These are phyloP conservation scores for Wickerhamiella kurtzmanii DNA, from an alignment of 805 yeast genomes.

Conservation along the genomic window DNA sequence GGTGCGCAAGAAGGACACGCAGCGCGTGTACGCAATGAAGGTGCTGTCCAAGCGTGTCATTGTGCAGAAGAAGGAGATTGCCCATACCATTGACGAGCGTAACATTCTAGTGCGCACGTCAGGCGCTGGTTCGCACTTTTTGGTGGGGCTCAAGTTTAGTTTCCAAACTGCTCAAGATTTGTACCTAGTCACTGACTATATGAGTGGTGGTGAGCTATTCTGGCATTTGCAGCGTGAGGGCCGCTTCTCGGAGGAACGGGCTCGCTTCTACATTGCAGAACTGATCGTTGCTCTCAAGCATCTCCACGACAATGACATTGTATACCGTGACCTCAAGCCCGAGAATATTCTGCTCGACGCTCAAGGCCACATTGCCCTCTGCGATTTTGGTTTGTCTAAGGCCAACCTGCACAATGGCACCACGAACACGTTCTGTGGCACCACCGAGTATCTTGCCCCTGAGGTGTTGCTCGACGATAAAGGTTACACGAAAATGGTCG, in stretches of 20 bases:
- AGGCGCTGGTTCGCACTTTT: conserved; percentile 77
- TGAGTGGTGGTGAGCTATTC: conserved; percentile 95
- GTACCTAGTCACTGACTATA: conserved; percentile 88
- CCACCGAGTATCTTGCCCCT: conserved; percentile 96
- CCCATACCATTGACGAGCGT: conserved; percentile 95
- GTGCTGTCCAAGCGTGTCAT: conserved; percentile 87
- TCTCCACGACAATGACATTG: conserved; percentile 88
- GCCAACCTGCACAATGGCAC: conserved; percentile 72
- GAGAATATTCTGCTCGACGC: conserved; percentile 93
- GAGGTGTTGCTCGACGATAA: conserved; percentile 89
- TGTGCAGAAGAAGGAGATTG: conserved; percentile 92
- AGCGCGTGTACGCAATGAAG: conserved; percentile 93
- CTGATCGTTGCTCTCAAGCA: conserved; percentile 86
- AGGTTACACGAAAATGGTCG: conserved; percentile 98
- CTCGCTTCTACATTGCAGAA: conserved; percentile 95
- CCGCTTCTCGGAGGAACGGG: conserved; percentile 81
- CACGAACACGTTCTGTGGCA: conserved; percentile 95
- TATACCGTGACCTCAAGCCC: conserved; percentile 92
- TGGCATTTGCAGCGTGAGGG: conserved; percentile 98
- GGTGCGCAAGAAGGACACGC: conserved; percentile 80
- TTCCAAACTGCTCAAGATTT: conserved; percentile 91
- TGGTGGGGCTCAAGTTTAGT: conserved; percentile 89
- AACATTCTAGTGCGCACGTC: conserved; percentile 89
- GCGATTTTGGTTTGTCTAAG: conserved; percentile 94
- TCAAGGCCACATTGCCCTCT: conserved; percentile 90